Conservation (phyloP, 768 basidiomycete genomes). For the Lactarius hatsudake region DNA sequence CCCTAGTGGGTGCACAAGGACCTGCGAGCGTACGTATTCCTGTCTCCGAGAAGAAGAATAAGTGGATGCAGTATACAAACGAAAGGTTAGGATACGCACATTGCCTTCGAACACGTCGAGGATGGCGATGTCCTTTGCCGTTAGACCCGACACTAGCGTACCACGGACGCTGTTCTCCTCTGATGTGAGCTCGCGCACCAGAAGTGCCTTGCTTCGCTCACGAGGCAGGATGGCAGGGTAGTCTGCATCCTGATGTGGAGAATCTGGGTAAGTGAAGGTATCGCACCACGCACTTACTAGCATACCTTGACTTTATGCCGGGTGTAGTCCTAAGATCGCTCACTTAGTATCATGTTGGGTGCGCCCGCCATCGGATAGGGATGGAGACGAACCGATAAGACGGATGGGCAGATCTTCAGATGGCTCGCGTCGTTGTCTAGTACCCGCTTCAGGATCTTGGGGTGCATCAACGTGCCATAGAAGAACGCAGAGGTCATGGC, state of each 20-base stretch:
- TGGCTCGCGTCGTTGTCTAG: constrained; percentile 64
- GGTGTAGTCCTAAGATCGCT: constrained; percentile 59
- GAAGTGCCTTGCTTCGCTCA: constrained; percentile 40
- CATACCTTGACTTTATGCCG: constrained; percentile 73
- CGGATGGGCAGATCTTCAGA: constrained; percentile 67
- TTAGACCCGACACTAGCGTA: constrained; percentile 73
- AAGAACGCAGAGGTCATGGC: constrained; percentile 61
- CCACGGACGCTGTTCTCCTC: constrained; percentile 77
- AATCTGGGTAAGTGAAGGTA: neutral
- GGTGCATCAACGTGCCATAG: constrained; percentile 91
- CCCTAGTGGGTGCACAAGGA: constrained; percentile 56
- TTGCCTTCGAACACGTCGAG: constrained; percentile 83
- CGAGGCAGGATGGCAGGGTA: constrained; percentile 83
- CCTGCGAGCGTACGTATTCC: constrained; percentile 67
- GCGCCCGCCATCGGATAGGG: neutral
- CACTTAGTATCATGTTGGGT: neutral
- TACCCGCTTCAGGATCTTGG: constrained; percentile 74
- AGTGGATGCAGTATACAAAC: neutral
- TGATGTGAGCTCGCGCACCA: constrained; percentile 42
- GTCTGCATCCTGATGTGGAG: constrained; percentile 50
- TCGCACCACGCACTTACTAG: neutral
- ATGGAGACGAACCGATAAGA: constrained; percentile 57
- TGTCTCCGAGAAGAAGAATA: constrained; percentile 32
- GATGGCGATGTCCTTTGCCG: constrained; percentile 54
- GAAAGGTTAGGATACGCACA: constrained; percentile 41